Conservation (phyloP, 768 basidiomycete genomes). For the Naganishia onofrii region DNA sequence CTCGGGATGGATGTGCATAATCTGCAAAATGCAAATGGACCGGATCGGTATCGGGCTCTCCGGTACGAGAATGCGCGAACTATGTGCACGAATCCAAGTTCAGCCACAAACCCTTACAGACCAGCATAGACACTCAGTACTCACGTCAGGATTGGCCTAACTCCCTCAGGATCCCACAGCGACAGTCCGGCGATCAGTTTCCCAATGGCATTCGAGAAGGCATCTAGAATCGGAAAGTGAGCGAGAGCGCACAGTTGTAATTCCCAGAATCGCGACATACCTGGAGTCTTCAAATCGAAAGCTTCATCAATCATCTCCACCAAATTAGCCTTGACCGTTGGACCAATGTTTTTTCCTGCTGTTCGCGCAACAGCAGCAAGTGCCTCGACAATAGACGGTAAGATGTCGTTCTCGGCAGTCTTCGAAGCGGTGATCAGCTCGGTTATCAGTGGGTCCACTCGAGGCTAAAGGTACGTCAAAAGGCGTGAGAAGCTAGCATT, state of each 20-base stretch:
- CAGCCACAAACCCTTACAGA: too few relatives aligned
- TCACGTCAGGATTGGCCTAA: slow-evolving; percentile 1
- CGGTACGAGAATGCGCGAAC: slow-evolving; percentile 16
- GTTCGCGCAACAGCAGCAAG: slow-evolving; percentile 70
- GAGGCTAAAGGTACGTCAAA: slow-evolving; percentile 59
- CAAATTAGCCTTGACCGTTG: slow-evolving; percentile 23
- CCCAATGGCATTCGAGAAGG: slow-evolving; percentile 19
- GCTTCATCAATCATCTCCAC: slow-evolving; percentile 27
- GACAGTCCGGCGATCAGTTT: slow-evolving; percentile 23
- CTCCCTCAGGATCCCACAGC: slow-evolving; percentile 18
- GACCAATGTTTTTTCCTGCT: slow-evolving; percentile 69
- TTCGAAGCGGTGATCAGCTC: slow-evolving; percentile 61
- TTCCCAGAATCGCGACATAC: background rate
- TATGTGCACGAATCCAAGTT: background rate
- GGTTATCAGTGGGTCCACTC: slow-evolving; percentile 90
- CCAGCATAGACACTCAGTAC: too few relatives aligned
- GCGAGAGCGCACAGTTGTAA: background rate
- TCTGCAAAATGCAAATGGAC: slow-evolving; percentile 22
- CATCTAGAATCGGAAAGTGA: background rate
- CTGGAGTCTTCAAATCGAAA: slow-evolving; percentile 6
- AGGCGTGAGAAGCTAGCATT: too few relatives aligned
- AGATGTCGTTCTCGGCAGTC: slow-evolving; percentile 65
- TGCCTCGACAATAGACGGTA: slow-evolving; percentile 71
- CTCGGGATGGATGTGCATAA: slow-evolving; percentile 18
- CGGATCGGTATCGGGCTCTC: slow-evolving; percentile 19